phyloP scores from a whole-genome alignment of 345 rosid species.

The Eucalyptus virginea region DNA sequence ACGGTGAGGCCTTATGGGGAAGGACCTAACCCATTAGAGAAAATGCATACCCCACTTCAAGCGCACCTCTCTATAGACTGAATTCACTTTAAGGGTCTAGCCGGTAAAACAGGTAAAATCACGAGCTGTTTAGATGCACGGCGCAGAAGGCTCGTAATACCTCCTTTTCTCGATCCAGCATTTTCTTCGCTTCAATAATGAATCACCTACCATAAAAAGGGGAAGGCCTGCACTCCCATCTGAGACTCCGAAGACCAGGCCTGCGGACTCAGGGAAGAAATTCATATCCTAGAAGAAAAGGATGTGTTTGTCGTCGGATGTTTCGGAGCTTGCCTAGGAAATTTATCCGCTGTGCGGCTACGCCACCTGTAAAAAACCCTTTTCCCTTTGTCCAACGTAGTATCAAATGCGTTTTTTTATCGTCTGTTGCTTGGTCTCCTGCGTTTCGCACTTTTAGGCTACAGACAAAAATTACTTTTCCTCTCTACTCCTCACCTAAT shows the following conservation, averaged over 20 bases:
- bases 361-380: background rate
- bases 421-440: background rate
- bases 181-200: background rate
- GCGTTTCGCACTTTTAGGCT: background rate
- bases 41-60: background rate
- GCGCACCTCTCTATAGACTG: background rate
- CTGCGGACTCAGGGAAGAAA: background rate
- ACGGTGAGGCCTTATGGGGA: background rate
- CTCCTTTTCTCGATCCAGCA: background rate
- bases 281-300: background rate
- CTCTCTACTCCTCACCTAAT: background rate
- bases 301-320: background rate
- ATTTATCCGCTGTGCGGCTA: background rate
- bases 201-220: background rate
- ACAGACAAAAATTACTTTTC: background rate
- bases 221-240: background rate
- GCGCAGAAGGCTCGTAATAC: background rate
- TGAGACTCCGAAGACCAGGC: background rate
- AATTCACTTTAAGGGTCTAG: background rate
- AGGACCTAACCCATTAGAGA: background rate
- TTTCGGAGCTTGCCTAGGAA: background rate
- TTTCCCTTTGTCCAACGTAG: background rate
- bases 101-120: background rate
- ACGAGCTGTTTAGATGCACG: background rate
- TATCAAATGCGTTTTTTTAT: background rate